Evolutionary conservation across 495 filamentous ascomycete species (phyloP), one percentile per base, ranked within the genome.

Genomic region (Venustampulla echinocandica): DNA sequence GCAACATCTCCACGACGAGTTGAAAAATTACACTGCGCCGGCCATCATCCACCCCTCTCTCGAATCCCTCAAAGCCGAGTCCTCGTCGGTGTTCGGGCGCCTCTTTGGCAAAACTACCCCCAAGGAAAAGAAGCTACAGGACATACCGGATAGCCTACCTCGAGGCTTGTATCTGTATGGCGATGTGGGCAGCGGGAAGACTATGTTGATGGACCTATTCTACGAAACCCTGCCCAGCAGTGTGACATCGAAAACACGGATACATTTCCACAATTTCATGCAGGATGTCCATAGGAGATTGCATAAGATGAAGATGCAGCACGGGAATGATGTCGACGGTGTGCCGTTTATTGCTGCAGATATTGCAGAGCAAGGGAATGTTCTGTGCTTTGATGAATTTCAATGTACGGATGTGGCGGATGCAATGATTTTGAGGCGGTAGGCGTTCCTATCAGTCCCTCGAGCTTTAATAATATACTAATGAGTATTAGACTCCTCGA

Each of bases 221-320:
- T 96, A 88, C 67, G 88, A 97, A 44, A 95, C 90, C 1, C 67
- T 99, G 42, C 92, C 92, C 3, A 57, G 69, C 11, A 81, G 84
- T 55, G 87, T 98, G 51, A 75, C 67, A 46, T 76, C 79, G 32
- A 96, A 94, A 71, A 93, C 84, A n/a, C 76, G 92, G 13, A 95
- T 97, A 54, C 92, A 98, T 69, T 98, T 98, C 67, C 88, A 97
- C 69, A 94, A 93, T 63, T 98, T 97, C 72, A 98, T 98, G 90
- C 92, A 98, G 66, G 86, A 94, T 65, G 87, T 97, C 49, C 92
- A 98, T 74, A 87, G 83, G 61, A 76, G 90, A 27, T 69, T 96
- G 58, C 92, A 98, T 66, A 75, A 77, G 54, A 81, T 94, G 60
- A 95, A 95, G 71, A 83, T 90, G 71, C 63, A 79, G 55, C 76